Base-by-base conservation (phyloP, 768 basidiomycete species). In the Udeniomyces megalosporus region DNA sequence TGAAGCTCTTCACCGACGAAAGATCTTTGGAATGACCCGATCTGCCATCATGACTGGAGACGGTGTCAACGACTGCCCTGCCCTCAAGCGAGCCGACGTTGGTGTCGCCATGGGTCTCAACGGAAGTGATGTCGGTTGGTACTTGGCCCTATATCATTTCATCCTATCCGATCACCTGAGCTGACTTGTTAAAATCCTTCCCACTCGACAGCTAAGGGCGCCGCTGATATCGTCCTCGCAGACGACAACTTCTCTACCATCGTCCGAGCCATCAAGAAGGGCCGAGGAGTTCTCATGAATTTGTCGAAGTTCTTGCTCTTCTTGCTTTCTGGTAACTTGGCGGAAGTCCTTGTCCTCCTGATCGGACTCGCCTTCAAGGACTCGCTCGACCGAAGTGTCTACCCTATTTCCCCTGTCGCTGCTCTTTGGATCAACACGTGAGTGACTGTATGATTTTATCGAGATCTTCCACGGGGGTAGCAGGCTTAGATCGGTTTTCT, bases 231-330 rank as follows among this genome's bases (percentile, higher is more conserved):
- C 58, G 78, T 84, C 17, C 76, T 85, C 17, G 76, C 82, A 53
- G 80, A 82, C 60, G 81, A 82, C 69, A 81, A 83, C 69, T 82
- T 85, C 66, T 79, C 81, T 1, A 80, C 81, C 1, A 83, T 84
- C 64, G 76, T 81, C 53, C 77, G 77, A 48, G 84, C 81, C 1
- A 79, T 84, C 67, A 77, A 82, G 70, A 82, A 83, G 70, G 84
- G 84, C 65, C 80, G 74, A 80, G 82, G 74, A 73, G 73, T 80
- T 5, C 79, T 82, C 72, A 75, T 76, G 60, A 82, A 82, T 71
- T 78, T 83, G 62, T 76, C 78, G 53, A 77, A 79, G 60, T 82
- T 82, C 68, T 74, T 81, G 32, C 71, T 81, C 17, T 80, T 81
- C 66, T 74, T 83, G 1, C 68, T 82, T 8, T 74, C 78, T 11